These are phyloP conservation scores for Vigna nakashimae DNA, from an alignment of 306 rosid species.

Conservation along the genomic window DNA sequence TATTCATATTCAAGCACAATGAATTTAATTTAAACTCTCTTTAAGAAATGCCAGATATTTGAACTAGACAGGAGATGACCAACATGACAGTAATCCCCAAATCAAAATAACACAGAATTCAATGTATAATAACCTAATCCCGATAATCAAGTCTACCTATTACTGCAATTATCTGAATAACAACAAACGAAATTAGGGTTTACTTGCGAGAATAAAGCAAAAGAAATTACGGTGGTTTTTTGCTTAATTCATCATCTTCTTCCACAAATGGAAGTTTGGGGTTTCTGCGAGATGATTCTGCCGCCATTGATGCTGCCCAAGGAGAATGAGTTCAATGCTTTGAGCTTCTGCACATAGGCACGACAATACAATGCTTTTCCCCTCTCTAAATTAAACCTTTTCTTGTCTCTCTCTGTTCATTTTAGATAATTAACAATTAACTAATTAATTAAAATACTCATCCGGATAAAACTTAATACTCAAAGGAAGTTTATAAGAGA, in stretches of 20 bases:
- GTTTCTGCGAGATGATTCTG: slow-evolving; percentile 58
- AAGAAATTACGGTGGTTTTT: slow-evolving; percentile 55
- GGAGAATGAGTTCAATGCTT: slow-evolving; percentile 27
- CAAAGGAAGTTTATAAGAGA: too few species aligned
- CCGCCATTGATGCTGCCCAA: slow-evolving; percentile 54
- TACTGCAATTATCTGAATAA: neutral
- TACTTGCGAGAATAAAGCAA: neutral
- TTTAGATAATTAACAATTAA: too few species aligned
- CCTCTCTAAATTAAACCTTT: neutral
- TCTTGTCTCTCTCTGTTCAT: neutral
- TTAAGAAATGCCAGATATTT: neutral
- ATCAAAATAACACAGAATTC: neutral
- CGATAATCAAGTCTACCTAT: neutral
- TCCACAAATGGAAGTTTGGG: slow-evolving; percentile 64
- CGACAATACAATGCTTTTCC: neutral
- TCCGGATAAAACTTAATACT: too few species aligned
- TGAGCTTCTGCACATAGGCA: neutral
- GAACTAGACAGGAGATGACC: neutral
- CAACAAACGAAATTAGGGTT: slow-evolving; percentile 45
- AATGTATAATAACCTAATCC: neutral
- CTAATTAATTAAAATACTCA: too few species aligned
- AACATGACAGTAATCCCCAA: neutral
- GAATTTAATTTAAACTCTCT: neutral
- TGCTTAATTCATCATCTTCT: slow-evolving; percentile 51
- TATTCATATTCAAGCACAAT: neutral